These are phyloP conservation scores for Elsinoe ampelina DNA, from an alignment of 2,329 filamentous ascomycete genomes.

Conservation along the genomic window DNA sequence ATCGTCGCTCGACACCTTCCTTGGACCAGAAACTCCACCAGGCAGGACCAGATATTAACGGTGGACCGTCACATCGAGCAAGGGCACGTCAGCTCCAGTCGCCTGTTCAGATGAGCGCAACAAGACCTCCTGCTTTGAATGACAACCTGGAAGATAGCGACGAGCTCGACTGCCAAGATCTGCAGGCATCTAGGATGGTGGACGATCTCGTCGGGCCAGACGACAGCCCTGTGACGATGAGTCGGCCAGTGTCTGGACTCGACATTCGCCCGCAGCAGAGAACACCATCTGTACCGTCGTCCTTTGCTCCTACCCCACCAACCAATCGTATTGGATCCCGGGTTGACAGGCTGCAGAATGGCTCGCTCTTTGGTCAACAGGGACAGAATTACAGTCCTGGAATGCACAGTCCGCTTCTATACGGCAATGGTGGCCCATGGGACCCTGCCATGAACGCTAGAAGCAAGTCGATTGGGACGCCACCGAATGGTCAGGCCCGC, in stretches of 20 bases:
- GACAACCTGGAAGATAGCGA: background rate
- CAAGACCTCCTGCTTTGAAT: background rate
- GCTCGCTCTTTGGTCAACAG: slow-evolving; percentile 16
- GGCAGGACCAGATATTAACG: background rate
- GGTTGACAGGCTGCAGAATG: slow-evolving; percentile 16
- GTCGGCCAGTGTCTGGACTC: background rate
- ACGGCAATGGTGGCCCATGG: slow-evolving; percentile 33
- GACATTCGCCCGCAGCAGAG: background rate
- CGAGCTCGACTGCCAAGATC: slow-evolving; percentile 25
- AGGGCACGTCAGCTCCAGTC: background rate
- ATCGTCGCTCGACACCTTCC: background rate
- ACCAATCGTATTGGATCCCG: slow-evolving; percentile 18
- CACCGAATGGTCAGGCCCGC: slow-evolving; percentile 17
- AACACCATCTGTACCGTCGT: slow-evolving; percentile 10
- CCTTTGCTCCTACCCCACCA: slow-evolving; percentile 18
- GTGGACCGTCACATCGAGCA: background rate
- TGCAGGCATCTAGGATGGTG: slow-evolving; percentile 50
- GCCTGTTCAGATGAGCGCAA: background rate
- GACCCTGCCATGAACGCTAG: slow-evolving; percentile 17
- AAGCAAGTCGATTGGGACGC: slow-evolving; percentile 14
- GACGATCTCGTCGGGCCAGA: slow-evolving; percentile 44
- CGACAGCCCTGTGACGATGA: slow-evolving; percentile 30
- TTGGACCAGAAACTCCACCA: too few relatives aligned
- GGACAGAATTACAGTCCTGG: slow-evolving; percentile 25
- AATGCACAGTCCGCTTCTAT: slow-evolving; percentile 34